Conservation (phyloP, 2,329 filamentous ascomycete genomes). For the Coniochaeta sp. region DNA sequence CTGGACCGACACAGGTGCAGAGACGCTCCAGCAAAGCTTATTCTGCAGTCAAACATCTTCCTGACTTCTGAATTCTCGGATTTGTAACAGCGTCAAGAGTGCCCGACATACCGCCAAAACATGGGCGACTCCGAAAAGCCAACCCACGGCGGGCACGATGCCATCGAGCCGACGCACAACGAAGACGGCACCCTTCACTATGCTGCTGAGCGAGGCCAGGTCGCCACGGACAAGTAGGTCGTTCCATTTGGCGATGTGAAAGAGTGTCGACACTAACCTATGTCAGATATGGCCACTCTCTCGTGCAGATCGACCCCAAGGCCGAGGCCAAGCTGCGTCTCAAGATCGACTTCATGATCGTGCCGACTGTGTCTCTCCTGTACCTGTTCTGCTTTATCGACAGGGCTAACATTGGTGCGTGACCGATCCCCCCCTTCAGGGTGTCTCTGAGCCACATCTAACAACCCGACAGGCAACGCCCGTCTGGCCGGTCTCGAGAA, state of each 20-base stretch:
- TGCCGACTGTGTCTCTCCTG: constrained; percentile 55
- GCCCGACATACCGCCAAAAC: background rate
- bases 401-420: constrained; percentile 58
- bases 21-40: background rate
- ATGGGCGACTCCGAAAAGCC: background rate
- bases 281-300: constrained; percentile 36
- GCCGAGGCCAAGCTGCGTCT: constrained; percentile 48
- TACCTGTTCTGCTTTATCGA: constrained; percentile 68
- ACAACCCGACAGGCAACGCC: constrained; percentile 39
- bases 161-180: background rate
- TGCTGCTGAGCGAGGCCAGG: constrained; percentile 34
- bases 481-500: constrained; percentile 47
- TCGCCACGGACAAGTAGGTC: constrained; percentile 37
- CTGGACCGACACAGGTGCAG: background rate
- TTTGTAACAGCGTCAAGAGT: too few species aligned
- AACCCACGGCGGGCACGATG: background rate
- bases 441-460: background rate
- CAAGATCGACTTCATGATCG: constrained; percentile 57
- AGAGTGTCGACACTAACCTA: constrained; percentile 1
- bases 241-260: background rate
- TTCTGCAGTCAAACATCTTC: background rate
- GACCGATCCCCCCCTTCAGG: background rate
- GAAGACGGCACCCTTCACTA: constrained; percentile 1
- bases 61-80: background rate
- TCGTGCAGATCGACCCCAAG: constrained; percentile 45